phyloP scores from a whole-genome alignment of 257 asterid species.

The Nicotiana attenuata region DNA sequence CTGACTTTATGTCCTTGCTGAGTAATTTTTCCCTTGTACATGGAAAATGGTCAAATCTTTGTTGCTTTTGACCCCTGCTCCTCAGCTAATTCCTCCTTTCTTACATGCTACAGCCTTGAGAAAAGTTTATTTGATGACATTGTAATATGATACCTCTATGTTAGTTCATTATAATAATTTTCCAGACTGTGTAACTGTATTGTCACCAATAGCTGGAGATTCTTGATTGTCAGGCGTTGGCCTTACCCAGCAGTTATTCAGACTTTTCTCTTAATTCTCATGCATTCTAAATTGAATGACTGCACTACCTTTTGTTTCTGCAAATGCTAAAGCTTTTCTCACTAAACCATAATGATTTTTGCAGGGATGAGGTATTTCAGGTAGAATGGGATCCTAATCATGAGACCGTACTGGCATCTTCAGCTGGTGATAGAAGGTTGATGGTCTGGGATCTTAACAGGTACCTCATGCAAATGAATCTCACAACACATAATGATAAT shows the following conservation, averaged over 20 bases:
- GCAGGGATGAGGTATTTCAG: constrained; percentile 93
- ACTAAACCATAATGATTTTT: constrained; percentile 4
- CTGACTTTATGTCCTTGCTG: neutral
- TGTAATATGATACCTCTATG: neutral
- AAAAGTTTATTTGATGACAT: neutral
- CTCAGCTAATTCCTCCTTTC: neutral
- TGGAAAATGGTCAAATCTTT: neutral
- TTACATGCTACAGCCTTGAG: neutral
- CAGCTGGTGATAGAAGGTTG: constrained; percentile 91
- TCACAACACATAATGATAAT: neutral
- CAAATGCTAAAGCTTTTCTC: neutral
- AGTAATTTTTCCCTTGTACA: neutral
- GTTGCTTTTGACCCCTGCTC: neutral
- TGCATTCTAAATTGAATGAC: neutral
- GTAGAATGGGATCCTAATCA: constrained; percentile 99
- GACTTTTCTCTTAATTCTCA: neutral
- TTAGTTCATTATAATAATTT: neutral
- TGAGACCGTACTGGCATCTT: constrained; percentile 85
- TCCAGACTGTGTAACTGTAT: neutral
- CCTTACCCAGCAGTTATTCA: neutral
- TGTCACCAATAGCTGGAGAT: neutral
- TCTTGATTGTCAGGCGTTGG: neutral
- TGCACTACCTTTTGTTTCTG: neutral
- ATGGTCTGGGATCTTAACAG: constrained; percentile 96
- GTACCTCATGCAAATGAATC: constrained; percentile 27